phyloP scores from a whole-genome alignment of 2,329 filamentous ascomycete species.

The Metarhizium robertsii region DNA sequence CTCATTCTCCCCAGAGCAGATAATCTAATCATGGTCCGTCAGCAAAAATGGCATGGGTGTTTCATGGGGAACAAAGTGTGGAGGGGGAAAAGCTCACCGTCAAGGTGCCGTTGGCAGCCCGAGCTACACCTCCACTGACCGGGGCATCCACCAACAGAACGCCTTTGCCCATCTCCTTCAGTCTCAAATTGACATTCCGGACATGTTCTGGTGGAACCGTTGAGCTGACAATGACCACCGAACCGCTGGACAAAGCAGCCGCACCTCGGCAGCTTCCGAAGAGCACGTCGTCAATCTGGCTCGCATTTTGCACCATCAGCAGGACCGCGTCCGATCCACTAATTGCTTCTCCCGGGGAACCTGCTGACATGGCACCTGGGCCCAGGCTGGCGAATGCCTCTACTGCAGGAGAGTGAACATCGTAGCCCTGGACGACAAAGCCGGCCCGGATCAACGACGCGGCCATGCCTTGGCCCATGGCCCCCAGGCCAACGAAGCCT shows the following conservation, averaged over 20 bases:
- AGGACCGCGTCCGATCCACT: conserved; percentile 20
- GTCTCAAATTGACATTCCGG: conserved; percentile 10
- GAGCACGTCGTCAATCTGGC: conserved; percentile 21
- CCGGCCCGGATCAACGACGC: too few species aligned
- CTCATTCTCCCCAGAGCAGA: too few species aligned
- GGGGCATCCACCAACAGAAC: conserved; percentile 25
- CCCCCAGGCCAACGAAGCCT: too few species aligned
- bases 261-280: conserved; percentile 20
- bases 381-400: background rate
- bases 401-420: too few species aligned
- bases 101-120: conserved; percentile 25
- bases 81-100: conserved; percentile 14
- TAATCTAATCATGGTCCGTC: too few species aligned
- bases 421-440: too few species aligned
- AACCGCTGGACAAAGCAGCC: conserved; percentile 14
- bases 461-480: too few species aligned
- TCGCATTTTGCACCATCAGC: conserved; percentile 26
- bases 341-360: conserved; percentile 19
- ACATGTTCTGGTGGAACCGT: conserved; percentile 25
- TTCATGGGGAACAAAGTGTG: too few species aligned
- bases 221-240: conserved; percentile 24
- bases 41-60: too few species aligned
- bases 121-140: conserved; percentile 27
- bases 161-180: conserved; percentile 15
- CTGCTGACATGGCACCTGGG: conserved; percentile 13